phyloP scores from a whole-genome alignment of 1,139 yeast species.

The Insectozyma bohioensis region DNA sequence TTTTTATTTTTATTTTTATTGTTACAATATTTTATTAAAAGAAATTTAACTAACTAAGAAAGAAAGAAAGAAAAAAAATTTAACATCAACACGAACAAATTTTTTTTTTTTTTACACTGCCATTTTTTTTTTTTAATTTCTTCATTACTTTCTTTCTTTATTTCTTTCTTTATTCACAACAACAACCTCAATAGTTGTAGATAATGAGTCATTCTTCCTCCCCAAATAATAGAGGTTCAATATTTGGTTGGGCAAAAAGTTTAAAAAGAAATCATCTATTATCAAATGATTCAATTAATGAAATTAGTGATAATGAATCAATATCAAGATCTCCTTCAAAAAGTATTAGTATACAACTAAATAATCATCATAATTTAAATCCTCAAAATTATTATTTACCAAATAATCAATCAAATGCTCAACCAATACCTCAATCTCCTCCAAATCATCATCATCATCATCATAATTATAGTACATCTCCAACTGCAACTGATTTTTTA shows the following conservation, averaged over 20 bases:
- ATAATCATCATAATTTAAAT: slow-evolving; percentile 5
- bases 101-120: too few relatives aligned
- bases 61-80: too few relatives aligned
- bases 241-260: slow-evolving; percentile 51
- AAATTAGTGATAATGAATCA: slow-evolving; percentile 33
- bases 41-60: too few relatives aligned
- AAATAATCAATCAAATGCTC: slow-evolving; percentile 6
- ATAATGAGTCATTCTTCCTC: slow-evolving; percentile 46
- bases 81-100: too few relatives aligned
- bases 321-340: slow-evolving; percentile 13
- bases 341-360: slow-evolving; percentile 5
- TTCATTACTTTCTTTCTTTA: too few relatives aligned
- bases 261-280: slow-evolving; percentile 39
- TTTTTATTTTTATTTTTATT: too few relatives aligned
- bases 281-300: slow-evolving; percentile 44
- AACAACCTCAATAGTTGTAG: too few relatives aligned
- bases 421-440: slow-evolving; percentile 5
- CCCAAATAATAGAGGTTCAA: slow-evolving; percentile 41
- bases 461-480: slow-evolving; percentile 10
- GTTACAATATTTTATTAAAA: too few relatives aligned
- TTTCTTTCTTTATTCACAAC: too few relatives aligned
- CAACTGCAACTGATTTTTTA: slow-evolving; percentile 29
- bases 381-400: slow-evolving; percentile 11
- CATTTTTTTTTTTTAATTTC: too few relatives aligned
- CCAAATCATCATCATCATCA: slow-evolving; percentile 15